Evolutionary conservation across 441 rosid species (phyloP).

Genomic region (Daphne laureola): DNA sequence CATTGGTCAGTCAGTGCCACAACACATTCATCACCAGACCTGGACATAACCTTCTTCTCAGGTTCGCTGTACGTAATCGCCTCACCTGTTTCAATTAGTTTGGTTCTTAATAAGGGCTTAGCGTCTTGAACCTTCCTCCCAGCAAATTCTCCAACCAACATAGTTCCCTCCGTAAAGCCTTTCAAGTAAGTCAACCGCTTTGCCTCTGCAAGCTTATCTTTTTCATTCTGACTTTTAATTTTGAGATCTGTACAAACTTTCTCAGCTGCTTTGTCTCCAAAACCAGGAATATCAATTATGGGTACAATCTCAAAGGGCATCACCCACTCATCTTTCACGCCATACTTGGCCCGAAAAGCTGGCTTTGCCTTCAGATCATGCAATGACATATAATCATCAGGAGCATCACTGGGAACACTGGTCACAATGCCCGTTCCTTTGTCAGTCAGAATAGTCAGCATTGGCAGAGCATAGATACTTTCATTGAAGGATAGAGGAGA

Average conservation of each 20-base stretch:
- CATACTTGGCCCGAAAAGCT: constrained; percentile 61
- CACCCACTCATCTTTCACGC: constrained; percentile 89
- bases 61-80: constrained; percentile 87
- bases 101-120: constrained; percentile 59
- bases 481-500: constrained; percentile 70
- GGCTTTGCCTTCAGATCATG: constrained; percentile 77
- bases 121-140: constrained; percentile 80
- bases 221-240: constrained; percentile 87
- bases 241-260: constrained; percentile 73
- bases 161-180: constrained; percentile 78
- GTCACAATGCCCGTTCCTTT: constrained; percentile 95
- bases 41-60: constrained; percentile 84
- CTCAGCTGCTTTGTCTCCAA: constrained; percentile 85
- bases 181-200: constrained; percentile 79
- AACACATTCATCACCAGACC: constrained; percentile 98
- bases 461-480: constrained; percentile 81
- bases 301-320: constrained; percentile 70
- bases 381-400: constrained; percentile 82
- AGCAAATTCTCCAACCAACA: constrained; percentile 68
- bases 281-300: constrained; percentile 73
- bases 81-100: constrained; percentile 66
- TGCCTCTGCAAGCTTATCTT: constrained; percentile 83
- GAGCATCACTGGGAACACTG: constrained; percentile 95
- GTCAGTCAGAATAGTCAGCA: constrained; percentile 81
- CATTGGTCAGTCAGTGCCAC: constrained; percentile 98